Conservation (phyloP, 306 rosid genomes). For the Trifolium repens region DNA sequence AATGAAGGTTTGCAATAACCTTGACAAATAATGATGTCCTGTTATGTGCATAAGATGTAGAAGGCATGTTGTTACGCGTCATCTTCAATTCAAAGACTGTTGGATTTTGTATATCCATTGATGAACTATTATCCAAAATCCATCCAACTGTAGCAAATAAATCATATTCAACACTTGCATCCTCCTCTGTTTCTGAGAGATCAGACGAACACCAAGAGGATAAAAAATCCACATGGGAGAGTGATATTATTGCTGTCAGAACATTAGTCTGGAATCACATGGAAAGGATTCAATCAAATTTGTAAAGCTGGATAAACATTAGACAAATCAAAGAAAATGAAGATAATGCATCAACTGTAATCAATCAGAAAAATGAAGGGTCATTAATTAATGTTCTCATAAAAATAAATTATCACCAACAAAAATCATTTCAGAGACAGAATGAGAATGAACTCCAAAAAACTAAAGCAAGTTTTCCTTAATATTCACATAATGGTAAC, state of each 20-base stretch:
- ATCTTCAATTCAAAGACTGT: slow-evolving; percentile 62
- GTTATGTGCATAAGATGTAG: slow-evolving; percentile 81
- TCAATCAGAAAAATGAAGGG: slow-evolving; percentile 27
- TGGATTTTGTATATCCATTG: slow-evolving; percentile 46
- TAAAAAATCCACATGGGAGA: slow-evolving; percentile 83
- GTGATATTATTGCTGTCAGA: slow-evolving; percentile 86
- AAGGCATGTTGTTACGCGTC: slow-evolving; percentile 59
- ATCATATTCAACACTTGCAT: slow-evolving; percentile 81
- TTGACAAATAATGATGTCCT: slow-evolving; percentile 92
- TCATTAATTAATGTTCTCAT: slow-evolving; percentile 19
- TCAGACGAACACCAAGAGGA: slow-evolving; percentile 92
- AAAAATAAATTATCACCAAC: slow-evolving; percentile 13
- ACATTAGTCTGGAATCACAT: slow-evolving; percentile 82
- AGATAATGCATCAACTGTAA: slow-evolving; percentile 33
- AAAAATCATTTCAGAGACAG: slow-evolving; percentile 18
- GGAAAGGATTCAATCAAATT: slow-evolving; percentile 51
- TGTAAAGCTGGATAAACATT: slow-evolving; percentile 29
- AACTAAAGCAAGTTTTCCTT: slow-evolving; percentile 36
- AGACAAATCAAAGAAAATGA: slow-evolving; percentile 42
- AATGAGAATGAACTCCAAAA: slow-evolving; percentile 13
- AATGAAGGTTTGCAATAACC: slow-evolving; percentile 96
- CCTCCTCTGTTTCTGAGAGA: slow-evolving; percentile 79
- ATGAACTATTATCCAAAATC: slow-evolving; percentile 70
- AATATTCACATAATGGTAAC: slow-evolving; percentile 44
- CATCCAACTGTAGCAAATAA: slow-evolving; percentile 88